Evolutionary conservation across 257 asterid genomes (phyloP).

Genomic region (Cynanchum wilfordii): DNA sequence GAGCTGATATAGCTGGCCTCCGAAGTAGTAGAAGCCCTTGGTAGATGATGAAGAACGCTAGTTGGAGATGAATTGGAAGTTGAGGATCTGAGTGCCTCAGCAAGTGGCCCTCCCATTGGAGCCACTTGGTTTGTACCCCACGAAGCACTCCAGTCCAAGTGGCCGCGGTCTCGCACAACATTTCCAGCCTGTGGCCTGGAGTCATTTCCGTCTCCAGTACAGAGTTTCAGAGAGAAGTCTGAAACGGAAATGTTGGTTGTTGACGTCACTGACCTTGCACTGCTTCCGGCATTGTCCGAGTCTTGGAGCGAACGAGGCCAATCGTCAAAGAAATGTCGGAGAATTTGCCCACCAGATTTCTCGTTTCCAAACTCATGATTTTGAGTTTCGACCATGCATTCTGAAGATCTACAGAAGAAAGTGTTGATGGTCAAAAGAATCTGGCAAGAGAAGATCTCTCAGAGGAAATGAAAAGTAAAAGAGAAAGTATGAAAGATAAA

Average conservation of each 20-base stretch:
- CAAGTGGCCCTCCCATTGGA: slow-evolving; percentile 80
- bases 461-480: slow-evolving; percentile 1
- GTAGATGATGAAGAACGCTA: slow-evolving; percentile 57
- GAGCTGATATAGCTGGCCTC: slow-evolving; percentile 43
- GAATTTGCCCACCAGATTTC: slow-evolving; percentile 36
- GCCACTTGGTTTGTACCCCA: slow-evolving; percentile 45
- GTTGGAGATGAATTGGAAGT: slow-evolving; percentile 61
- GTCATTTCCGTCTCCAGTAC: slow-evolving; percentile 47
- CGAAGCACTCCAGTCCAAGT: slow-evolving; percentile 30
- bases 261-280: slow-evolving; percentile 21
- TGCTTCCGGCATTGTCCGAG: slow-evolving; percentile 21
- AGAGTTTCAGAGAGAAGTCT: slow-evolving; percentile 70
- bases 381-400: slow-evolving; percentile 31
- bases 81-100: slow-evolving; percentile 77
- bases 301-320: slow-evolving; percentile 65
- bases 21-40: slow-evolving; percentile 23
- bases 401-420: slow-evolving; percentile 40
- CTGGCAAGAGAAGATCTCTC: neutral
- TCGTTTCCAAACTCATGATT: slow-evolving; percentile 22
- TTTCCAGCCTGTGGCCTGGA: slow-evolving; percentile 14
- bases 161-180: slow-evolving; percentile 30
- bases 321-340: slow-evolving; percentile 70
- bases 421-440: slow-evolving; percentile 6
- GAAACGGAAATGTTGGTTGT: slow-evolving; percentile 61
- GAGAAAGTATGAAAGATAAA: neutral